phyloP scores from a whole-genome alignment of 179 eudicot genomes.

The Amaranthus tricolor region DNA sequence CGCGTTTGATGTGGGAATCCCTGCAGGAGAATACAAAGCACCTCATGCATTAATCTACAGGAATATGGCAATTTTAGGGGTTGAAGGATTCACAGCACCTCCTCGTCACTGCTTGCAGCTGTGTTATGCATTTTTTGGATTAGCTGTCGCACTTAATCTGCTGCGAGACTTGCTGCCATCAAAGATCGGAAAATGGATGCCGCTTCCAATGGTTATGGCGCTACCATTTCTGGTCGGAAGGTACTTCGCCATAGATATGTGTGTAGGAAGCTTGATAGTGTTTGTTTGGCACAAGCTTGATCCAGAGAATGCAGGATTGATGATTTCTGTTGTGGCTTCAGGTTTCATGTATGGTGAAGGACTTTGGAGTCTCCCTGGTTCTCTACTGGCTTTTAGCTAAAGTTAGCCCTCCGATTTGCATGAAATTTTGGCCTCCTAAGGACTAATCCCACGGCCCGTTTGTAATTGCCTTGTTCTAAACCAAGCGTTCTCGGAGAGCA shows the following conservation, averaged over 20 bases:
- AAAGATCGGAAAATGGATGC: constrained; percentile 59
- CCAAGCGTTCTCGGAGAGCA: too few species aligned
- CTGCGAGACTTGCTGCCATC: constrained; percentile 47
- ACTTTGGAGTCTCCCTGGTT: constrained; percentile 70
- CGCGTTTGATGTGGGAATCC: constrained; percentile 73
- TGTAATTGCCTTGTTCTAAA: too few species aligned
- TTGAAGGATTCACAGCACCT: constrained; percentile 72
- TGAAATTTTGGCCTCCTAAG: constrained; percentile 49
- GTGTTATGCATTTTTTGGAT: constrained; percentile 53
- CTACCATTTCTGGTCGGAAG: constrained; percentile 68
- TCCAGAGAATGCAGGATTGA: constrained; percentile 45
- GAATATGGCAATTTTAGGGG: constrained; percentile 72
- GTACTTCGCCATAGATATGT: constrained; percentile 63
- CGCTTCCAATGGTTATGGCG: constrained; percentile 75
- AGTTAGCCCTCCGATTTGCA: constrained; percentile 70
- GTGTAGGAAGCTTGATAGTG: constrained; percentile 65
- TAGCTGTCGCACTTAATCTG: constrained; percentile 54
- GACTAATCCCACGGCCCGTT: too few species aligned
- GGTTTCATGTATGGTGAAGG: constrained; percentile 90
- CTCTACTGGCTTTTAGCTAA: constrained; percentile 65
- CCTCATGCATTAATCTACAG: constrained; percentile 69
- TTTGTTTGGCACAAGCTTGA: constrained; percentile 44
- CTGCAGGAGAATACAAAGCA: constrained; percentile 72
- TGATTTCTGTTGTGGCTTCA: constrained; percentile 76
- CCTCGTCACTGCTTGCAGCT: constrained; percentile 68